phyloP scores from a whole-genome alignment of 176 grass and related monocot genomes.

The Musa acuminata region DNA sequence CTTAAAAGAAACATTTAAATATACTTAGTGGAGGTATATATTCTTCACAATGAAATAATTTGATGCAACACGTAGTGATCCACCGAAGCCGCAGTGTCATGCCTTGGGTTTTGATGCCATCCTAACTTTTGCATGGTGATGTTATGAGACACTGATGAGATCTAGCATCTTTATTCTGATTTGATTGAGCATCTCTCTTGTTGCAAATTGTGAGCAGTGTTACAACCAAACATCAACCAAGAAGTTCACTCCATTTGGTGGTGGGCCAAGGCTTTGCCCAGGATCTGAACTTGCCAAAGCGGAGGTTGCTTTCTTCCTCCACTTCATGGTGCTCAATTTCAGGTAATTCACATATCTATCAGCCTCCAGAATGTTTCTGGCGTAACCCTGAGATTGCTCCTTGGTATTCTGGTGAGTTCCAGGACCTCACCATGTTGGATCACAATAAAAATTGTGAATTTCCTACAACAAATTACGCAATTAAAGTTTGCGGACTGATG shows the following conservation, averaged over 20 bases:
- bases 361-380: neutral
- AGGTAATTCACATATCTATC: slow-evolving; percentile 34
- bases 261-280: slow-evolving; percentile 72
- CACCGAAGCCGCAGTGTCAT: neutral
- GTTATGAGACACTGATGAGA: neutral
- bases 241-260: slow-evolving; percentile 74
- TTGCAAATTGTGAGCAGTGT: slow-evolving; percentile 29
- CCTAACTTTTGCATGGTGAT: neutral
- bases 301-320: slow-evolving; percentile 85
- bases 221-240: slow-evolving; percentile 55
- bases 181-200: neutral
- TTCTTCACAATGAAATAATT: neutral
- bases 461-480: neutral
- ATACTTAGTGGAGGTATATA: neutral
- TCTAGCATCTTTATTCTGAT: neutral
- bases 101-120: neutral
- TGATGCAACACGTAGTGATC: neutral
- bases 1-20: neutral
- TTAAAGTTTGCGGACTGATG: neutral
- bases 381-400: too few species aligned
- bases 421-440: neutral
- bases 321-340: slow-evolving; percentile 80
- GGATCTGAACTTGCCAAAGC: slow-evolving; percentile 87
- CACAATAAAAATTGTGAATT: neutral
- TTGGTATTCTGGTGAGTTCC: too few species aligned